phyloP scores from a whole-genome alignment of 2,329 filamentous ascomycete species.

The Aspergillus arachidicola region DNA sequence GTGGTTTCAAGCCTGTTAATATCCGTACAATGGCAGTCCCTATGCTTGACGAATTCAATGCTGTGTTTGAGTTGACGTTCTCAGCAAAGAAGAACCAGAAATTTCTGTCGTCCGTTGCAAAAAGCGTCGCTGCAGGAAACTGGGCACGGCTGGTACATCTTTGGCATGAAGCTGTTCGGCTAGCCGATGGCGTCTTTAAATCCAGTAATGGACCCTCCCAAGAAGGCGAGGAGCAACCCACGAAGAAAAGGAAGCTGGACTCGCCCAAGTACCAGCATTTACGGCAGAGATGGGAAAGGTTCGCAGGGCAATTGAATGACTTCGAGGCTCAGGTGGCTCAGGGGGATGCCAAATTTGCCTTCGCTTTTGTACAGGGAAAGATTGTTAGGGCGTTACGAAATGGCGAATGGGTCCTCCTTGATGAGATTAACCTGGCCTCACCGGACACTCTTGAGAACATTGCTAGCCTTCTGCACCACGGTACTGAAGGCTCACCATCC shows the following conservation, averaged over 20 bases:
- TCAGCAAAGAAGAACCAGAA: conserved; percentile 84
- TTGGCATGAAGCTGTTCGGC: conserved; percentile 85
- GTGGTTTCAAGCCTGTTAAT: conserved; percentile 95
- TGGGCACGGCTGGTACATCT: conserved; percentile 86
- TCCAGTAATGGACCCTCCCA: conserved; percentile 51
- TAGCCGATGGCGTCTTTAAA: conserved; percentile 73
- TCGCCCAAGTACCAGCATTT: conserved; percentile 56
- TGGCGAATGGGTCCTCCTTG: conserved; percentile 93
- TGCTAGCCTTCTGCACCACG: conserved; percentile 78
- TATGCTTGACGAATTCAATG: conserved; percentile 89
- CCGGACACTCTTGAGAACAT: conserved; percentile 94
- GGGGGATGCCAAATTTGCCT: conserved; percentile 80
- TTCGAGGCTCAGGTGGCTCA: conserved; percentile 76
- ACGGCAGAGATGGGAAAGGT: conserved; percentile 76
- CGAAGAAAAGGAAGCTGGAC: conserved; percentile 71
- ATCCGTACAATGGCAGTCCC: conserved; percentile 84
- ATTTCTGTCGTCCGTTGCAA: conserved; percentile 79
- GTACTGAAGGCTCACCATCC: conserved; percentile 71
- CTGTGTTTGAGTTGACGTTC: conserved; percentile 85
- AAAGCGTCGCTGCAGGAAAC: conserved; percentile 76
- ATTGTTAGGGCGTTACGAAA: conserved; percentile 95
- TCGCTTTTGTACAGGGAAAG: conserved; percentile 94
- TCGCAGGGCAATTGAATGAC: conserved; percentile 72
- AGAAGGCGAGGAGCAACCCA: conserved; percentile 58
- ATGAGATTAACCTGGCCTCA: conserved; percentile 96